A percentile compares a stretch with the other conserved stretches of the same genome.
Evolutionary conservation across 805 yeast genomes (phyloP).

Genomic region (Torulaspora franciscae): DNA sequence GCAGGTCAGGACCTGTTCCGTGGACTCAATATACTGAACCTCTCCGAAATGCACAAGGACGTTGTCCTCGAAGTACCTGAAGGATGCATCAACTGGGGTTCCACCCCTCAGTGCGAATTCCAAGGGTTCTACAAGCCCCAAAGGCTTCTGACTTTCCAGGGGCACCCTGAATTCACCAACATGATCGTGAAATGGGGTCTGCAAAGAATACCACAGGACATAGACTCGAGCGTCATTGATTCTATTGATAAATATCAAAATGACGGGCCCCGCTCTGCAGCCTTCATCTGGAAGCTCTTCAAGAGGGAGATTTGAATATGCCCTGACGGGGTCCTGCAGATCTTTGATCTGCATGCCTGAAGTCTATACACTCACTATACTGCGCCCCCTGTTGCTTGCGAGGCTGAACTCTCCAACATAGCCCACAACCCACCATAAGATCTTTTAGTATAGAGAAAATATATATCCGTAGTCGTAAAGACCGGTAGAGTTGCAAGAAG

Average conservation of each 20-base stretch:
- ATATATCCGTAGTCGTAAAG: too few species aligned
- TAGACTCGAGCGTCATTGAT: neutral
- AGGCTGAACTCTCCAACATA: too few species aligned
- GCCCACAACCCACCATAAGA: too few species aligned
- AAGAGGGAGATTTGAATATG: neutral
- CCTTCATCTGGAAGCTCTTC: conserved; percentile 16
- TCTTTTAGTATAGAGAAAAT: too few species aligned
- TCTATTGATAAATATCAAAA: conserved; percentile 30
- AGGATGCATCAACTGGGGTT: conserved; percentile 45
- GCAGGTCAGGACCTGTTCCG: conserved; percentile 25
- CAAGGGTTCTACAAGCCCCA: conserved; percentile 62
- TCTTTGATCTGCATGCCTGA: neutral
- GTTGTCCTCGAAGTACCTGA: conserved; percentile 44
- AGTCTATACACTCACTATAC: neutral
- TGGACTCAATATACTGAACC: conserved; percentile 29
- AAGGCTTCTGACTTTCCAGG: conserved; percentile 67
- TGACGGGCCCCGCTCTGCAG: conserved; percentile 35
- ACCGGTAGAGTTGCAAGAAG: neutral
- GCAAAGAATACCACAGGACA: conserved; percentile 3
- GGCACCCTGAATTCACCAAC: conserved; percentile 77
- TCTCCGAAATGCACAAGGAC: conserved; percentile 59
- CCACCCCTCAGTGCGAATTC: conserved; percentile 48
- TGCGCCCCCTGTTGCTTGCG: too few species aligned
- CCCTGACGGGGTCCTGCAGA: neutral
- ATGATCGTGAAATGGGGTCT: conserved; percentile 26